Percentiles rank a stretch among this genome's conserved stretches.
Conservation (phyloP, 257 asterid species). For the Solanum pennellii region DNA sequence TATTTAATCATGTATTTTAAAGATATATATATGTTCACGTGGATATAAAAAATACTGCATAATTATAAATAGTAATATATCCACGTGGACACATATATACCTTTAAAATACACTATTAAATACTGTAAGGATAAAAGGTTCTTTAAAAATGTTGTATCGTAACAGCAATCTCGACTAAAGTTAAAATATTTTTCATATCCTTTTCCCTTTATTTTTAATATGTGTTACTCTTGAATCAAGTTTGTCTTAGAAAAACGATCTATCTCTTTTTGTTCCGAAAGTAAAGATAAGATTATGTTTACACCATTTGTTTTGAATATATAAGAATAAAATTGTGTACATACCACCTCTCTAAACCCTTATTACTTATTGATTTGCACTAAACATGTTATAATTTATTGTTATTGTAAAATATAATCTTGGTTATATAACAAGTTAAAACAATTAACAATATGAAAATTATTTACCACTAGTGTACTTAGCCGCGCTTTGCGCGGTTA, state of each 20-base stretch:
- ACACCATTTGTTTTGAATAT: not conserved
- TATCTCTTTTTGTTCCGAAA: fast-evolving
- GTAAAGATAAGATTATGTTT: not conserved
- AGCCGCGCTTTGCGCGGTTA: no score
- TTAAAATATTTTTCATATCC: no score
- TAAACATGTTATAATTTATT: not conserved
- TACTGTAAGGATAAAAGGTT: fast-evolving
- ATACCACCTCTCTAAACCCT: fast-evolving
- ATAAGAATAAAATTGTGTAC: not conserved
- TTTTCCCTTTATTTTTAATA: not conserved
- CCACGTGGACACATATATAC: fast-evolving
- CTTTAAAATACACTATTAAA: no score
- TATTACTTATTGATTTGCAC: fast-evolving
- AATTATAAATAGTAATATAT: no score
- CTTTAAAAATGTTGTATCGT: no score
- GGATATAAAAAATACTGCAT: no score
- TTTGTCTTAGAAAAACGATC: not conserved
- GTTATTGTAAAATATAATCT: not conserved
- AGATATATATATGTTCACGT: no score
- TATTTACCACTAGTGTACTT: no score
- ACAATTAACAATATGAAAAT: not conserved
- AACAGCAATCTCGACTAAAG: no score
- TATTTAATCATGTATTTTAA: no score
- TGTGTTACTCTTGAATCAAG: not conserved
- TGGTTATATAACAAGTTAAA: not conserved